These are phyloP conservation scores for Stellera chamaejasme DNA, from an alignment of 345 rosid genomes.

Conservation along the genomic window DNA sequence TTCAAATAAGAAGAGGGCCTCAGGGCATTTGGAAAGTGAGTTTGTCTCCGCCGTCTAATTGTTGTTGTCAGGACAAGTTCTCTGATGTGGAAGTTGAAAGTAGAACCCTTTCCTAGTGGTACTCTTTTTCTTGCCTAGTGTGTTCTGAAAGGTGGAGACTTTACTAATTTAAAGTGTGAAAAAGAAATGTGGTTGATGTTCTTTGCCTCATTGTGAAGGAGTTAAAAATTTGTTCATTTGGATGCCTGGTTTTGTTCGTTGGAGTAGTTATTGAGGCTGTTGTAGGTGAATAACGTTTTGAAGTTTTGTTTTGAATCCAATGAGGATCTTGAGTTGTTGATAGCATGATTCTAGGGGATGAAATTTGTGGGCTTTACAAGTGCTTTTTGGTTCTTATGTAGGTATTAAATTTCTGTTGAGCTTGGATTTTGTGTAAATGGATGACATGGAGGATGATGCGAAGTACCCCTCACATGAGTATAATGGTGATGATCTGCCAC, in stretches of 20 bases:
- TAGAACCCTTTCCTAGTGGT: too few relatives aligned
- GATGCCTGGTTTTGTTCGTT: neutral
- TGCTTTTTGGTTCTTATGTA: constrained; percentile 1
- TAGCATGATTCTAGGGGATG: too few relatives aligned
- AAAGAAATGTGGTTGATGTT: too few relatives aligned
- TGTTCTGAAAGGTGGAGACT: too few relatives aligned
- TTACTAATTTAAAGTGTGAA: too few relatives aligned
- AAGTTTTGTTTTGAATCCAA: neutral
- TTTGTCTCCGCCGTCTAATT: neutral
- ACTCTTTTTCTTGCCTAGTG: too few relatives aligned
- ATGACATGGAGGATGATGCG: constrained; percentile 62
- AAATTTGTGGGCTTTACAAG: neutral
- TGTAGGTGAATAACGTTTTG: neutral
- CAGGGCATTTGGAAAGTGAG: too few relatives aligned
- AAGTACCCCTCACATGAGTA: constrained; percentile 50
- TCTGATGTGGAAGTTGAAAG: neutral
- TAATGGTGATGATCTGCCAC: constrained; percentile 7
- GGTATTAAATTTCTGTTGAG: constrained; percentile 7
- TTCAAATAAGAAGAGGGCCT: too few relatives aligned
- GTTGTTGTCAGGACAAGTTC: neutral
- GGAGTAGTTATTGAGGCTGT: neutral
- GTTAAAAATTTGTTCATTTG: neutral
- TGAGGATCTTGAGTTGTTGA: neutral
- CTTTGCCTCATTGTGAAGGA: too few relatives aligned
- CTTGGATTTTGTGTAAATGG: constrained; percentile 41